Evolutionary conservation across 768 basidiomycete species (phyloP), one percentile per base, ranked within the genome.

Genomic region (Kwoniella bestiolae): DNA sequence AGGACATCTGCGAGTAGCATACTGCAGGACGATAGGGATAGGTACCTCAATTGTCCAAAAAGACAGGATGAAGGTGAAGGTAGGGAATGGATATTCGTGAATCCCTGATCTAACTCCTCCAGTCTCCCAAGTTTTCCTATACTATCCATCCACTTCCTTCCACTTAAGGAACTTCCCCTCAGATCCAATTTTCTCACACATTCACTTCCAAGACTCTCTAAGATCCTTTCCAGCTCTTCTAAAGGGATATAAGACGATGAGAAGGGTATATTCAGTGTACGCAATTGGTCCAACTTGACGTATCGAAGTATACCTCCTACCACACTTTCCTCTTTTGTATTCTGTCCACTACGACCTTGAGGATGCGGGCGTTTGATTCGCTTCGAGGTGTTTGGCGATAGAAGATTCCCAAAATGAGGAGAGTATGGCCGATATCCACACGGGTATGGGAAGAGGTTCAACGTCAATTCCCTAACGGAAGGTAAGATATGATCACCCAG

Each of bases 381-480:
- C n/a, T n/a, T n/a, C n/a, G n/a, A n/a, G 38, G 6, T 16, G 5
- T 41, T 41, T 18, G 12, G 38, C 18, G 38, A 41, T 41, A 41
- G 18, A 3, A 41, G 38, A 11, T 14, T 41, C 12, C 38, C 38
- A 14, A 41, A 18, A 41, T 41, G 38, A 41, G n/a, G n/a, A n/a
- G n/a, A n/a, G n/a, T 41, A 14, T 16, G 38, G 38, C 12, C 5
- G 38, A 16, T 41, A 41, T 41, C 38, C 38, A 41, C 34, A 47
- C 11, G 68, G 75, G 34, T 68, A 68, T 0, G 72, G 75, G 66
- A 72, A 70, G 28, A 73, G 66, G 41, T 76, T 69, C 1, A 76
- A 46, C 23, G 66, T 61, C 4, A 76, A 61, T 32, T 69, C 51
- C 18, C 56, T 57, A 12, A 74, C 57, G n/a, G 50, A 29, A 18